These are phyloP conservation scores for Henckelia pumila DNA, from an alignment of 257 asterid genomes.

Conservation along the genomic window DNA sequence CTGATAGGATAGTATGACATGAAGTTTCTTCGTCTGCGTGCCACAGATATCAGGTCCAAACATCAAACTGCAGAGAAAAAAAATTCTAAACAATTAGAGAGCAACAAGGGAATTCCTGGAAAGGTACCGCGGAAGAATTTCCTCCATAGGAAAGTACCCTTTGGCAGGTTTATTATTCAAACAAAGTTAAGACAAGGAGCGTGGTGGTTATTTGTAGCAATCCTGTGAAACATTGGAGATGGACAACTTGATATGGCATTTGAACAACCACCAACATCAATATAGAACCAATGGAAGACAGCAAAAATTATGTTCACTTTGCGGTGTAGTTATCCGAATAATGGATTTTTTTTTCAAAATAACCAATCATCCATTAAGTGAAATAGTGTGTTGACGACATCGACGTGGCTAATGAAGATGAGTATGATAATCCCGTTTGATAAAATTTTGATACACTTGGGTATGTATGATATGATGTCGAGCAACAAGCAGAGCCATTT, in stretches of 20 bases:
- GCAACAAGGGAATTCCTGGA: not conserved
- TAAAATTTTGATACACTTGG: no score
- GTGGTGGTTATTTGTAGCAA: not conserved
- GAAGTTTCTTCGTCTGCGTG: conserved; percentile 88
- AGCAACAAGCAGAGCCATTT: not conserved
- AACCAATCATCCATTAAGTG: no score
- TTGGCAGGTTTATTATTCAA: not conserved
- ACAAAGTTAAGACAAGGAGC: not conserved
- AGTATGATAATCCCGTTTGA: no score
- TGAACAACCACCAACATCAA: no score
- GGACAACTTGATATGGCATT: no score
- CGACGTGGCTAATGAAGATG: no score
- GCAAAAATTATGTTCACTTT: no score
- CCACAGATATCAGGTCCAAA: conserved; percentile 99
- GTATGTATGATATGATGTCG: not conserved
- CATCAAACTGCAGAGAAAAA: conserved; percentile 61
- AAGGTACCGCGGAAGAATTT: not conserved
- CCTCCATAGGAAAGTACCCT: not conserved
- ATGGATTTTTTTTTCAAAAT: no score
- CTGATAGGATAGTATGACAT: conserved; percentile 71
- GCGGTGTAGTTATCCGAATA: no score
- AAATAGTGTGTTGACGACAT: no score
- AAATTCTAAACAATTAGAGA: conserved; percentile 23
- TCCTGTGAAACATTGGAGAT: no score
- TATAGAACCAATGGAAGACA: no score